phyloP scores from a whole-genome alignment of 2,329 filamentous ascomycete genomes.

The Stemphylium beticola region DNA sequence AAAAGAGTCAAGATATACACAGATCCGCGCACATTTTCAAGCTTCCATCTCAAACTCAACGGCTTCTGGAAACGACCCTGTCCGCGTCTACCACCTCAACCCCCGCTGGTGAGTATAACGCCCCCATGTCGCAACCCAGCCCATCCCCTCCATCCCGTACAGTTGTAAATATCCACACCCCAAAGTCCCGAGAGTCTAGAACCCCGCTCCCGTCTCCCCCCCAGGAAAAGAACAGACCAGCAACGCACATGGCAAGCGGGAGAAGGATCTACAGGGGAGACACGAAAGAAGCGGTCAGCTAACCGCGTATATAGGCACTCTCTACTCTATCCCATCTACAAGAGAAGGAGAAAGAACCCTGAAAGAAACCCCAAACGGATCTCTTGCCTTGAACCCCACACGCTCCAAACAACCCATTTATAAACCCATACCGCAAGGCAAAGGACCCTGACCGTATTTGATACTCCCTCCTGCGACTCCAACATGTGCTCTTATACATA shows the following conservation, averaged over 20 bases:
- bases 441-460: background rate
- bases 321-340: too few species aligned
- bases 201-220: background rate
- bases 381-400: too few species aligned
- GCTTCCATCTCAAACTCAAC: too few species aligned
- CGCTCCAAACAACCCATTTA: background rate
- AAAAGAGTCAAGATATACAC: too few species aligned
- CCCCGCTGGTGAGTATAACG: too few species aligned
- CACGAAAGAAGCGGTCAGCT: conserved; percentile 12
- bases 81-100: too few species aligned
- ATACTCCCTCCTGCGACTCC: background rate
- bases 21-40: too few species aligned
- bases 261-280: background rate
- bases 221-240: background rate
- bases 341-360: too few species aligned
- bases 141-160: too few species aligned
- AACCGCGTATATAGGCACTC: conserved; percentile 6
- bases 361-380: too few species aligned
- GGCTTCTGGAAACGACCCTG: too few species aligned
- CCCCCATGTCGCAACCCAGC: too few species aligned
- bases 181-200: background rate
- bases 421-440: background rate
- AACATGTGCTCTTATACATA: conserved; percentile 57
- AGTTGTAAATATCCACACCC: background rate
- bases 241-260: background rate